Conservation (phyloP, 164 flowering plant species). For the Litsea cubeba region DNA sequence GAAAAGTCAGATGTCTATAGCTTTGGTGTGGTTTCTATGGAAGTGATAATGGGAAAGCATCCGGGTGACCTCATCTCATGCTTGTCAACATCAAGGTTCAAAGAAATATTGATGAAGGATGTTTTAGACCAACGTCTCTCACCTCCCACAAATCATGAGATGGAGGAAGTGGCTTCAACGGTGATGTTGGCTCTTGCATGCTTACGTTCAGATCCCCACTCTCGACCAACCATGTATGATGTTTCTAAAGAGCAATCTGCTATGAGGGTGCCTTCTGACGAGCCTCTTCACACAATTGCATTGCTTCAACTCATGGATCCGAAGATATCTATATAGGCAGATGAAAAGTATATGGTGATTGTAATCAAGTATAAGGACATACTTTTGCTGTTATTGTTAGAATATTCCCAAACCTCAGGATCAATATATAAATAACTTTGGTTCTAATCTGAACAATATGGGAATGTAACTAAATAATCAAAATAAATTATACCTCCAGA, state of each 20-base stretch:
- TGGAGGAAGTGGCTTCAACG: slow-evolving; percentile 38
- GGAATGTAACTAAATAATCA: too few species aligned
- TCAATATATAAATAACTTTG: too few species aligned
- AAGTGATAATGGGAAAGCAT: slow-evolving; percentile 6
- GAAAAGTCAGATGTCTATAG: slow-evolving; percentile 1
- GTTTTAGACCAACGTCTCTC: slow-evolving; percentile 9
- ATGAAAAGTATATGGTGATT: too few species aligned
- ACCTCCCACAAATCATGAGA: slow-evolving; percentile 20
- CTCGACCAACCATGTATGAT: slow-evolving; percentile 57
- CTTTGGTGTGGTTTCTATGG: background rate
- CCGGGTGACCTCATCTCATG: slow-evolving; percentile 9
- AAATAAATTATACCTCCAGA: too few species aligned
- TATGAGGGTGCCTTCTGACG: slow-evolving; percentile 6
- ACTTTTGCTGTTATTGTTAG: too few species aligned
- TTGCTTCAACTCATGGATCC: slow-evolving; percentile 15
- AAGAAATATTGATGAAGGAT: background rate
- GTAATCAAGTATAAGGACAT: too few species aligned
- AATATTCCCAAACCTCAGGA: too few species aligned
- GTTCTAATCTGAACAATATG: too few species aligned
- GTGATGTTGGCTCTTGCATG: slow-evolving; percentile 53
- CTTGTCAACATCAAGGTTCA: background rate
- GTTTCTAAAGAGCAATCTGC: slow-evolving; percentile 43
- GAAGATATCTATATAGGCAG: too few species aligned
- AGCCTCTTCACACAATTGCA: slow-evolving; percentile 20
- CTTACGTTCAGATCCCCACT: slow-evolving; percentile 33